A percentile compares a stretch with the other conserved stretches of the same genome.
Conservation (phyloP, 805 yeast species). For the Komagataella populi region DNA sequence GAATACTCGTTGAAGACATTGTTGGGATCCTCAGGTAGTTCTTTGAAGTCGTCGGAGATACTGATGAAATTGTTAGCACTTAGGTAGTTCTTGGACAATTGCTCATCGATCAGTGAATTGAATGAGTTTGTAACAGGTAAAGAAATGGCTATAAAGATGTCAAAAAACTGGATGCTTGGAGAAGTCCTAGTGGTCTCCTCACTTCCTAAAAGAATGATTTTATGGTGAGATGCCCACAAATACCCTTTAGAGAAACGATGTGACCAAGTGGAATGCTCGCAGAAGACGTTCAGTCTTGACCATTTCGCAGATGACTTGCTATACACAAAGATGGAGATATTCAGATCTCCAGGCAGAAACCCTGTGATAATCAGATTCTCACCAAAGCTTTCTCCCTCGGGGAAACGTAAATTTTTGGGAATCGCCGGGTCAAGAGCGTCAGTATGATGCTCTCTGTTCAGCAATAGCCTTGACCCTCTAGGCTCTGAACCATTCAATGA, state of each 20-base stretch:
- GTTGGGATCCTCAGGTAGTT: neutral
- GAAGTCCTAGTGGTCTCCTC: slow-evolving; percentile 28
- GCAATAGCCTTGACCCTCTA: slow-evolving; percentile 6
- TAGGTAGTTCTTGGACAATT: neutral
- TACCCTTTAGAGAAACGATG: slow-evolving; percentile 57
- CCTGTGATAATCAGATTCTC: slow-evolving; percentile 54
- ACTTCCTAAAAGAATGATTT: slow-evolving; percentile 48
- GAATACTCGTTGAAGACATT: slow-evolving; percentile 40
- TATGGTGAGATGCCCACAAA: slow-evolving; percentile 72
- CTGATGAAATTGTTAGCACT: neutral
- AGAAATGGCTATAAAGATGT: slow-evolving; percentile 31
- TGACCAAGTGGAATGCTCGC: slow-evolving; percentile 36
- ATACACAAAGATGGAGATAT: slow-evolving; percentile 33
- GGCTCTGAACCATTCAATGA: slow-evolving; percentile 4
- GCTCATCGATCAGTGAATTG: neutral
- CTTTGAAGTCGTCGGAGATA: neutral
- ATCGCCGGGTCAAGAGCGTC: slow-evolving; percentile 13
- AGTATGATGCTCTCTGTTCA: slow-evolving; percentile 5
- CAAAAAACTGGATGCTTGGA: slow-evolving; percentile 33
- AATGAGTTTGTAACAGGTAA: slow-evolving; percentile 37
- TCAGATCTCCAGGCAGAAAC: slow-evolving; percentile 31
- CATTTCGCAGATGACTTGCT: slow-evolving; percentile 46
- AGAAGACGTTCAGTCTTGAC: slow-evolving; percentile 44
- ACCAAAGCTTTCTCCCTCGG: slow-evolving; percentile 54
- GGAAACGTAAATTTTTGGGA: slow-evolving; percentile 36